Evolutionary conservation across 1,284 basidiomycete genomes (phyloP), one percentile per base, ranked within the genome.

Genomic region (Apiotrichum domesticum): DNA sequence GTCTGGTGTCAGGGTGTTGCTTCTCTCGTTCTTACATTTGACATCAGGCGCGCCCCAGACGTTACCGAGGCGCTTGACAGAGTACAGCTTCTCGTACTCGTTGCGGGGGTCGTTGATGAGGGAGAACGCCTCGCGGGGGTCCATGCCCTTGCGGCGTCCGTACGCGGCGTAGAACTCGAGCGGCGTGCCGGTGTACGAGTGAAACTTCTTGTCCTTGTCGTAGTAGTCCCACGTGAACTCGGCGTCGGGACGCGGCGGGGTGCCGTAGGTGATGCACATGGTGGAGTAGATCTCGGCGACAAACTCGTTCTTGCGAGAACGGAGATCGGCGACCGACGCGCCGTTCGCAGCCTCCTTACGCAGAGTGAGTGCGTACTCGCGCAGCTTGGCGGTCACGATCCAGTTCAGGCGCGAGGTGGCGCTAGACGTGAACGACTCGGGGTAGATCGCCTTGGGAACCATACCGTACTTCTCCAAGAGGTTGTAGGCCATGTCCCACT

Each of bases 51-150:
- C 90, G 61, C 87, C 88, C 86, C 88, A 91, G 41, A 98, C 80
- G 70, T 97, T 97, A 9, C 93, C 92, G 47, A 98, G 85, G 63
- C 88, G 87, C 67, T 94, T 86, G 35, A 98, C 90, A 5, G 90
- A 90, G 79, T 95, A 95, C n/a, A 95, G 81, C 74, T 85, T 87
- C 58, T 81, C 82, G 69, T 87, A 88, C 15, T 80, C 79, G 71
- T 96, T 93, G 35, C 94, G 84, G 14, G 95, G 94, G 72, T 98
- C 94, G 70, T 98, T 87, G 77, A 98, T 93, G 40, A 98, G 82
- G 50, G 91, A 95, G 80, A 96, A 94, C 6, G 82, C 85, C 42
- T 89, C 86, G 49, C 66, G 70, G 46, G 66, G 76, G 46, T 73
- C 66, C 70, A 73, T 70, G 43, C 54, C 50, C 63, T 70, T 73